Evolutionary conservation across 129 eudicot species (phyloP), one percentile per base, ranked within the genome.

Genomic region (Dittrichia graveolens): DNA sequence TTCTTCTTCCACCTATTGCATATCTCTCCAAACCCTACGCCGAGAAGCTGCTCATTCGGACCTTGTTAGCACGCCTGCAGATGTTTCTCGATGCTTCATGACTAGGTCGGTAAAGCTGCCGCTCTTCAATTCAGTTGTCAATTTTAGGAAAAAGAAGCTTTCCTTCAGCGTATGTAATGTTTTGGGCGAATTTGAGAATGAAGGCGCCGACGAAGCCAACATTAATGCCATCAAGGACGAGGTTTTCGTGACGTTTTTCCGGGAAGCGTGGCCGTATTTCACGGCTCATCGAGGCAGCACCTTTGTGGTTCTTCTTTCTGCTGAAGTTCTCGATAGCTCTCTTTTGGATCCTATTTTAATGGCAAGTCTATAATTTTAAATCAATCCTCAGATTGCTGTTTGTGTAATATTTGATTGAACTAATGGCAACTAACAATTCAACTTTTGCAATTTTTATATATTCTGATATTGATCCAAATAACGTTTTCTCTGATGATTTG

Each of bases 261-360:
- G 98, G 4, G 97, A 90, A 80, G 81, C 98, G n/a, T 90, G 99
- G 99, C 97, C 99, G 11, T 95, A 95, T 74, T 86, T 90, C 77
- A 79, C 80, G 35, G 99, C 99, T 31, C 97, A 90, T 80, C 85
- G 96, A 16, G 96, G 92, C 47, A 89, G 97, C 57, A 90, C 91
- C 10, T 95, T 95, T 69, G 96, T 95, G 37, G 82, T 95, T 59
- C 76, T 95, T 44, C 77, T 95, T 37, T 88, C 97, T 50, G 88
- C 91, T 75, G 99, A 95, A 67, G 87, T 88, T 71, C 76, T 95
- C 45, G 99, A 82, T 62, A 86, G 93, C 58, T 73, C 82, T 14
- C 74, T 79, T 79, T 80, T 95, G 69, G 94, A 90, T 80, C 88
- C 83, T 19, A 72, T 90, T 77, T 84, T 95, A 40, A 88, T 80